phyloP scores from a whole-genome alignment of 2,329 filamentous ascomycete species.

The Pseudocercospora ulei region DNA sequence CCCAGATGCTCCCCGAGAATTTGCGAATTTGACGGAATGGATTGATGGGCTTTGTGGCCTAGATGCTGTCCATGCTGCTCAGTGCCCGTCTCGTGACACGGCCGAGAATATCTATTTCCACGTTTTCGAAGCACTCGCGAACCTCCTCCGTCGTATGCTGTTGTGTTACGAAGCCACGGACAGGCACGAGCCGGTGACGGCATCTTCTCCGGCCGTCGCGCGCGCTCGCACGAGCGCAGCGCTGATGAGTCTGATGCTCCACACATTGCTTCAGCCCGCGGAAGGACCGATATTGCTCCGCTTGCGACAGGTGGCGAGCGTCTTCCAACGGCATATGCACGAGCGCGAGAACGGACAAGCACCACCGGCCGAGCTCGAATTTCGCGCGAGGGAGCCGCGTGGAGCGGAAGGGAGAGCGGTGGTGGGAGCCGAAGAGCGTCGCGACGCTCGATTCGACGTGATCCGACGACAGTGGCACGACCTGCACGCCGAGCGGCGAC shows the following conservation, averaged over 20 bases:
- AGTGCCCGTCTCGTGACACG: slow-evolving; percentile 13
- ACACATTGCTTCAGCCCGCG: too few relatives aligned
- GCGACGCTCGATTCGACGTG: slow-evolving; percentile 3
- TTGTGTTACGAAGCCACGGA: slow-evolving; percentile 20
- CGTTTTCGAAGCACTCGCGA: slow-evolving; percentile 26
- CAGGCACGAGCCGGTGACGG: background rate
- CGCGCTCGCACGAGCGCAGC: slow-evolving; percentile 18
- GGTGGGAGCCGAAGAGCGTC: slow-evolving; percentile 8
- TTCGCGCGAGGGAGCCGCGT: background rate
- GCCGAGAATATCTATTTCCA: slow-evolving; percentile 27
- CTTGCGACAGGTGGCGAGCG: too few relatives aligned
- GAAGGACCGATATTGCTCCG: too few relatives aligned
- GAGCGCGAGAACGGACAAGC: too few relatives aligned
- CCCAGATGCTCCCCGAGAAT: slow-evolving; percentile 11
- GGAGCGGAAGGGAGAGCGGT: slow-evolving; percentile 3
- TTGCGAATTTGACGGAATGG: slow-evolving; percentile 9
- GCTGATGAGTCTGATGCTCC: slow-evolving; percentile 21
- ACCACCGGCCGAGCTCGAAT: slow-evolving; percentile 4
- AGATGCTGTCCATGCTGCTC: slow-evolving; percentile 11
- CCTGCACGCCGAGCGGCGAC: slow-evolving; percentile 23
- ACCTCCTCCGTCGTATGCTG: slow-evolving; percentile 18
- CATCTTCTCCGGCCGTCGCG: slow-evolving; percentile 14
- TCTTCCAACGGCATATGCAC: slow-evolving; percentile 13
- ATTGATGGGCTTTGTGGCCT: slow-evolving; percentile 15
- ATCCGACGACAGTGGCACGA: slow-evolving; percentile 21